phyloP scores from a whole-genome alignment of 2,329 filamentous ascomycete genomes.

The Penicillium italicum region DNA sequence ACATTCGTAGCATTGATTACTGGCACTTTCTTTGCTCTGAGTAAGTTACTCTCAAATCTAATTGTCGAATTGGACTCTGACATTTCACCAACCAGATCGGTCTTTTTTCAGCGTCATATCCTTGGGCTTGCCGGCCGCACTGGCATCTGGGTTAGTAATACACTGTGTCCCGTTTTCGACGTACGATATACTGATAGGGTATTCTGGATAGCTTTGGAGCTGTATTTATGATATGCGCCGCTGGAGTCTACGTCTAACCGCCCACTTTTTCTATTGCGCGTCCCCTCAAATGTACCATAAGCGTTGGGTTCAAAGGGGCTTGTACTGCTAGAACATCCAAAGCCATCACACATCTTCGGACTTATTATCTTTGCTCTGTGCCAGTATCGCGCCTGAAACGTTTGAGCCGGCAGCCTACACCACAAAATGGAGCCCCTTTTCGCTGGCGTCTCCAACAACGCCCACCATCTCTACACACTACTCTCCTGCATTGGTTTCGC shows the following conservation, averaged over 20 bases:
- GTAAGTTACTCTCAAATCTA: conserved; percentile 51
- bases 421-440: conserved; percentile 47
- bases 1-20: conserved; percentile 57
- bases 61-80: conserved; percentile 9
- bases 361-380: conserved; percentile 1
- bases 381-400: not conserved
- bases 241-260: conserved; percentile 89
- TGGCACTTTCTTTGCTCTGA: conserved; percentile 78
- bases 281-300: conserved; percentile 37
- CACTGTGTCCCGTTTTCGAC: conserved; percentile 21
- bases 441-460: conserved; percentile 59
- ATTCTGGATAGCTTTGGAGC: conserved; percentile 71
- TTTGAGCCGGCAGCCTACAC: conserved; percentile 2
- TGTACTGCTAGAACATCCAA: conserved; percentile 35
- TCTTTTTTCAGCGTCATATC: conserved; percentile 72
- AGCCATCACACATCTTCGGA: conserved; percentile 18
- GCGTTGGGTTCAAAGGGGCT: conserved; percentile 27
- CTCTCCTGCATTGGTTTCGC: conserved; percentile 61
- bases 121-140: conserved; percentile 79
- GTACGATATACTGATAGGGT: not conserved
- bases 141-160: conserved; percentile 76
- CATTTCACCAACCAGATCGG: conserved; percentile 58
- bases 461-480: conserved; percentile 58
- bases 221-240: conserved; percentile 98
- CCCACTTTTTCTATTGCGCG: conserved; percentile 20